These are phyloP conservation scores for Ophiocordyceps robertsii DNA, from an alignment of 2,329 filamentous ascomycete genomes.

Conservation along the genomic window DNA sequence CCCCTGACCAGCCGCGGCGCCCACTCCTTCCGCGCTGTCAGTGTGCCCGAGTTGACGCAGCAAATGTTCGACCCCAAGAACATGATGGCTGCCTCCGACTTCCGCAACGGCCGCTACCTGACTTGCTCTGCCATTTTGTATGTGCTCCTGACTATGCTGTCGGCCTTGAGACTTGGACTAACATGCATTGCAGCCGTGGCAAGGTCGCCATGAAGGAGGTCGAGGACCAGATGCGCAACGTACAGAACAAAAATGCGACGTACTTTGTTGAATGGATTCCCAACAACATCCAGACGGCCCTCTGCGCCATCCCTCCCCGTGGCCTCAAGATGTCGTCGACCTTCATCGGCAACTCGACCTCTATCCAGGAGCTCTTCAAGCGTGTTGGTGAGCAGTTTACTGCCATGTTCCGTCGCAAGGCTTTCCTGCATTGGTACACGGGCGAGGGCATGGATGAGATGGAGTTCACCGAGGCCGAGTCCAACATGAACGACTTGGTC, in stretches of 20 bases:
- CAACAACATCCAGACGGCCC: slow-evolving; percentile 99
- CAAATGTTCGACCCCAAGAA: slow-evolving; percentile 99
- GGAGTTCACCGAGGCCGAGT: slow-evolving; percentile 99
- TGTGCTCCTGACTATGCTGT: slow-evolving; percentile 18
- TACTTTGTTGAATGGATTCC: slow-evolving; percentile 99
- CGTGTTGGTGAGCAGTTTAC: slow-evolving; percentile 99
- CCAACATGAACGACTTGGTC: slow-evolving; percentile 99
- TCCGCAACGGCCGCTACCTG: slow-evolving; percentile 98
- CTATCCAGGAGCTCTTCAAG: slow-evolving; percentile 99
- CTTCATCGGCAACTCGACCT: slow-evolving; percentile 98
- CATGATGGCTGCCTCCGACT: slow-evolving; percentile 99
- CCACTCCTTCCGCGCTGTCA: slow-evolving; percentile 93
- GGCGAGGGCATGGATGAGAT: slow-evolving; percentile 99
- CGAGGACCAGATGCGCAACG: slow-evolving; percentile 99
- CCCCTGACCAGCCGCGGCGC: slow-evolving; percentile 80
- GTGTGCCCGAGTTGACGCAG: slow-evolving; percentile 95
- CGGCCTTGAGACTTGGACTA: slow-evolving; percentile 2
- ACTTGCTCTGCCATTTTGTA: slow-evolving; percentile 98
- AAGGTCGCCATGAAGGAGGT: slow-evolving; percentile 99
- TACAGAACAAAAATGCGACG: slow-evolving; percentile 98
- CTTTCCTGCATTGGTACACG: slow-evolving; percentile 99
- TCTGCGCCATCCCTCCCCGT: slow-evolving; percentile 96
- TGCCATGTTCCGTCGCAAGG: slow-evolving; percentile 99
- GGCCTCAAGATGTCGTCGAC: slow-evolving; percentile 99
- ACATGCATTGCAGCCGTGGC: slow-evolving; percentile 53